Conservation (phyloP, 805 yeast species). For the Saturnispora hagleri region DNA sequence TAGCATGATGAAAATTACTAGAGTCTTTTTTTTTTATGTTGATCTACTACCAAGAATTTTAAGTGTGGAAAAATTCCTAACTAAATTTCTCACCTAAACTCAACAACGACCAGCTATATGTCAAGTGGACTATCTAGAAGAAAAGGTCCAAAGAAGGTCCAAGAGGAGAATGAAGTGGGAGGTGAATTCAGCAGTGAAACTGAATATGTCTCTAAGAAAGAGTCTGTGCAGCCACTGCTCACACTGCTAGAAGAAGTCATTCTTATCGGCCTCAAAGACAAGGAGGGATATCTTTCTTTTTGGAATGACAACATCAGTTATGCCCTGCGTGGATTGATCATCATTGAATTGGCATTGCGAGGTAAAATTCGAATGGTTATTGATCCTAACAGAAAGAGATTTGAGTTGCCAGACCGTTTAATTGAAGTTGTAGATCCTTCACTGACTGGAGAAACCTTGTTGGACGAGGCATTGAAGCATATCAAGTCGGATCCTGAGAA, state of each 20-base stretch:
- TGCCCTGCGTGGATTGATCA: slow-evolving; percentile 88
- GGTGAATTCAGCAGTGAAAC: slow-evolving; percentile 19
- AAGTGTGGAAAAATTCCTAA: neutral
- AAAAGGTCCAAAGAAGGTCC: slow-evolving; percentile 41
- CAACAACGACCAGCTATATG: neutral
- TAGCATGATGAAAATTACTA: neutral
- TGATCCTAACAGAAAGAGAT: slow-evolving; percentile 85
- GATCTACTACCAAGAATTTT: neutral
- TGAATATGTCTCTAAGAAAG: slow-evolving; percentile 19
- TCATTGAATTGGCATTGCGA: slow-evolving; percentile 86
- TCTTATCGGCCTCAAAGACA: slow-evolving; percentile 86
- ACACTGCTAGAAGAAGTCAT: slow-evolving; percentile 96
- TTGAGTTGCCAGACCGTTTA: slow-evolving; percentile 78
- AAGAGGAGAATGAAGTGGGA: slow-evolving; percentile 31
- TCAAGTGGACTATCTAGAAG: slow-evolving; percentile 65
- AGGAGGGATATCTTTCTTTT: slow-evolving; percentile 91
- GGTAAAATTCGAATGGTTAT: slow-evolving; percentile 82
- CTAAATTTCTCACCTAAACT: neutral
- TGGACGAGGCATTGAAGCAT: slow-evolving; percentile 86
- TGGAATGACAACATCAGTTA: slow-evolving; percentile 98
- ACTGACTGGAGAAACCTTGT: slow-evolving; percentile 88
- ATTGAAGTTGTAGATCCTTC: slow-evolving; percentile 79
- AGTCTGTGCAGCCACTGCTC: slow-evolving; percentile 50
- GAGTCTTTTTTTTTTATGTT: neutral
- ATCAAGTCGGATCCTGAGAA: slow-evolving; percentile 79